These are phyloP conservation scores for Phytophthora hibernalis DNA, from an alignment of 352 stramenopile species.

Conservation along the genomic window DNA sequence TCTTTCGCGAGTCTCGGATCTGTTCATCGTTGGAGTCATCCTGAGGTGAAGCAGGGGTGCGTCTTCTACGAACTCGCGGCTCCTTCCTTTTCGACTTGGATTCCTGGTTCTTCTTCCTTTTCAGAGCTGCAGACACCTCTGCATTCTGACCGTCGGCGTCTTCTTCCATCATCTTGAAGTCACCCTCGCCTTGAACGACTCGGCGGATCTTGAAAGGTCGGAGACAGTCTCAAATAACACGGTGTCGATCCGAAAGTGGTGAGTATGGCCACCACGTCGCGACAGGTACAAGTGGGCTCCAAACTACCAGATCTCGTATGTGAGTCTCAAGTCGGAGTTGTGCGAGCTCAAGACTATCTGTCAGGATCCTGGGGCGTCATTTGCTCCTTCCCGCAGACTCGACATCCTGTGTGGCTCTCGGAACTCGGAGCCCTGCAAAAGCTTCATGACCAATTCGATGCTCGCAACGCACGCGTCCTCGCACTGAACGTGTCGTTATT, in stretches of 20 bases:
- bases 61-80: constrained; percentile 1
- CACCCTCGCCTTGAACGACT: constrained; percentile 5
- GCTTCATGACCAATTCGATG: constrained; percentile 79
- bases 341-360: constrained; percentile 80
- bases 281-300: constrained; percentile 66
- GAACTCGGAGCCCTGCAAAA: constrained; percentile 85
- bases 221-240: constrained; percentile 11
- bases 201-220: constrained; percentile 37
- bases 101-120: constrained; percentile 1
- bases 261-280: constrained; percentile 22
- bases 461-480: constrained; percentile 74
- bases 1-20: neutral
- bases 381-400: constrained; percentile 72
- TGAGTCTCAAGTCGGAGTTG: constrained; percentile 71
- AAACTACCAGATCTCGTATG: constrained; percentile 80
- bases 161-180: constrained; percentile 3
- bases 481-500: constrained; percentile 38
- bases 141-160: neutral
- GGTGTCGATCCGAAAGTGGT: constrained; percentile 17
- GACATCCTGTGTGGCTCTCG: constrained; percentile 80
- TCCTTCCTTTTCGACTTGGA: constrained; percentile 15
- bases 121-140: constrained; percentile 1
- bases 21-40: constrained; percentile 10
- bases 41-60: constrained; percentile 11
- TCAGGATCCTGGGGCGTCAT: constrained; percentile 74